These are phyloP conservation scores for Aspergillus viridinutans DNA, from an alignment of 2,329 filamentous ascomycete species.

Conservation along the genomic window DNA sequence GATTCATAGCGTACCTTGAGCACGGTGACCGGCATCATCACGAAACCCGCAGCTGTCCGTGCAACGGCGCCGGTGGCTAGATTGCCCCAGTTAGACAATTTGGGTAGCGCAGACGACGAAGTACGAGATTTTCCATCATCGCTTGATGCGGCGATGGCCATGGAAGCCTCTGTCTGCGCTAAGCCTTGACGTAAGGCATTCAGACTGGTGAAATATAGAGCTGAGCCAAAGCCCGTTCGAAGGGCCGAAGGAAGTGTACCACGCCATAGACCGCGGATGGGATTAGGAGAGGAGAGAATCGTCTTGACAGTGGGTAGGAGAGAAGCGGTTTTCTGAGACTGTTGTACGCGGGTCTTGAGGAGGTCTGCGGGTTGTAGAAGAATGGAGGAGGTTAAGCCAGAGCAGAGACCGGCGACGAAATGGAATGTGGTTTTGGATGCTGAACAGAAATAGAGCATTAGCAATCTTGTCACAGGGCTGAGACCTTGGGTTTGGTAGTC, in stretches of 20 bases:
- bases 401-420: constrained; percentile 81
- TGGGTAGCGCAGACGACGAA: constrained; percentile 69
- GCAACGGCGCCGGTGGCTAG: constrained; percentile 79
- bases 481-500: background rate
- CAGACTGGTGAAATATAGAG: constrained; percentile 87
- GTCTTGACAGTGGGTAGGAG: constrained; percentile 65
- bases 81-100: constrained; percentile 79
- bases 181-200: constrained; percentile 74
- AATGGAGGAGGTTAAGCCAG: constrained; percentile 81
- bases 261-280: constrained; percentile 77
- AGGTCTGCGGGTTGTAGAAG: constrained; percentile 93
- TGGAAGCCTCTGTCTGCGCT: constrained; percentile 41
- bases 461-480: background rate
- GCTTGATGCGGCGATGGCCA: constrained; percentile 32
- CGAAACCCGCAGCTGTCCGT: constrained; percentile 78
- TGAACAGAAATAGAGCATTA: constrained; percentile 9
- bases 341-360: constrained; percentile 92
- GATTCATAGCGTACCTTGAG: constrained; percentile 96
- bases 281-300: constrained; percentile 63
- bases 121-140: constrained; percentile 13
- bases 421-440: constrained; percentile 60
- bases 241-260: constrained; percentile 90
- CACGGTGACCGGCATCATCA: constrained; percentile 93
- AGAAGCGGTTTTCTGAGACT: constrained; percentile 65
- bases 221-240: constrained; percentile 86